phyloP scores from a whole-genome alignment of 371 early-diverging fungal species.

The Mucor ambiguus region DNA sequence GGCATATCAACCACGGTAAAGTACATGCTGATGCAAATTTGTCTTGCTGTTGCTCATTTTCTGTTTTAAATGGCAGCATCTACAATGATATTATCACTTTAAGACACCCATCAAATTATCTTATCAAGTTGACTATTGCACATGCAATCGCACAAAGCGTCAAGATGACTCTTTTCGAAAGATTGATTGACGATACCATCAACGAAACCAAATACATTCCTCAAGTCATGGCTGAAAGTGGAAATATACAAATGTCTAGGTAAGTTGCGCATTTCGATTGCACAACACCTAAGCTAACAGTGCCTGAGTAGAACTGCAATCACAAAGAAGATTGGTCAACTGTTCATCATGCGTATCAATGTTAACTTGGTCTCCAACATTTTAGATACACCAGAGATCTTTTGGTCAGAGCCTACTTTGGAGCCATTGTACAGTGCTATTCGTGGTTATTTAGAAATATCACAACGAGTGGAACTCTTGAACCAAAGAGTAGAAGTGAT shows the following conservation, averaged over 20 bases:
- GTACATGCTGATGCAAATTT: not conserved
- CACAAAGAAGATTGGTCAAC: constrained; percentile 67
- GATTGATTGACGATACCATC: constrained; percentile 81
- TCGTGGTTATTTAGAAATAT: constrained; percentile 82
- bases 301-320: constrained; percentile 50
- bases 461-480: constrained; percentile 55
- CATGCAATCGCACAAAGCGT: constrained; percentile 89
- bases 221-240: constrained; percentile 80
- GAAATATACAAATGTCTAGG: constrained; percentile 77
- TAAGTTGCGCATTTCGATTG: constrained; percentile 9
- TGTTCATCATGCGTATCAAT: constrained; percentile 88
- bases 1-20: constrained; percentile 68
- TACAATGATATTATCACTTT: constrained; percentile 62
- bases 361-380: constrained; percentile 86
- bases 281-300: not conserved
- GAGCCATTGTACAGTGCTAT: constrained; percentile 81
- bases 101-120: constrained; percentile 55
- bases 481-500: constrained; percentile 67
- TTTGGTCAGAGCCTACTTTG: constrained; percentile 84
- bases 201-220: constrained; percentile 86
- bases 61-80: constrained; percentile 24
- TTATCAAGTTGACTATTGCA: constrained; percentile 76
- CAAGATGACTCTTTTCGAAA: constrained; percentile 84
- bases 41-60: not conserved
- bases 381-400: constrained; percentile 86